A percentile compares a stretch with the other conserved stretches of the same genome.
phyloP scores from a whole-genome alignment of 2,329 filamentous ascomycete species.

The Cytospora paraplurivora region DNA sequence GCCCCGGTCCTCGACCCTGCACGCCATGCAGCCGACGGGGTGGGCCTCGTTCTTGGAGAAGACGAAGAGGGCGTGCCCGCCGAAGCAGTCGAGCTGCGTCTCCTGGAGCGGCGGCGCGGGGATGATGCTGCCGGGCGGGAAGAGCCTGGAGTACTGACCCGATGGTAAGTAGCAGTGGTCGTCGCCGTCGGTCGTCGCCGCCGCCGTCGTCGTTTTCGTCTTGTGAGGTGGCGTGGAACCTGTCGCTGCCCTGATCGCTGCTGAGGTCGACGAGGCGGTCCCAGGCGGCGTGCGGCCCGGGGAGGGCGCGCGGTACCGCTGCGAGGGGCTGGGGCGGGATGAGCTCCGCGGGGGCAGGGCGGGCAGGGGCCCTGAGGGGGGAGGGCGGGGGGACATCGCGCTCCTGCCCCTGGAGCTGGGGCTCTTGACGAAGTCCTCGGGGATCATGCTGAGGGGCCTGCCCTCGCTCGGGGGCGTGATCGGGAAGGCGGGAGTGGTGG shows the following conservation, averaged over 20 bases:
- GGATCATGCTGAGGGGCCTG: slow-evolving; percentile 25
- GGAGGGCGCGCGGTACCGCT: background rate
- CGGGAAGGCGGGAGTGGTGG: slow-evolving; percentile 49
- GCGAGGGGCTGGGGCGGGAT: slow-evolving; percentile 12
- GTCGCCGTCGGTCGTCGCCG: slow-evolving; percentile 21
- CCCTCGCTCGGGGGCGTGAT: slow-evolving; percentile 39
- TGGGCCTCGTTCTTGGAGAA: slow-evolving; percentile 51
- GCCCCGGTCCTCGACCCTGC: slow-evolving; percentile 48
- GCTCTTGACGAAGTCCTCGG: slow-evolving; percentile 21
- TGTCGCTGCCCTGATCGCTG: slow-evolving; percentile 3
- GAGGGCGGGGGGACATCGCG: slow-evolving; percentile 4
- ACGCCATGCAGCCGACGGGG: slow-evolving; percentile 57
- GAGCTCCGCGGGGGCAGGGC: slow-evolving; percentile 10
- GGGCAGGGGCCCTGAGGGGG: slow-evolving; percentile 15
- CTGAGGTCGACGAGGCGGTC: slow-evolving; percentile 2
- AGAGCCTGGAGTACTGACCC: slow-evolving; percentile 33
- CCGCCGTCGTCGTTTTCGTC: background rate
- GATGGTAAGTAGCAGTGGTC: slow-evolving; percentile 33
- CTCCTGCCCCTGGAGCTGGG: background rate
- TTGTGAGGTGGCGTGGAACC: slow-evolving; percentile 13
- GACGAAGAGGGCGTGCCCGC: slow-evolving; percentile 51
- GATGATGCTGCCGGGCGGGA: slow-evolving; percentile 43
- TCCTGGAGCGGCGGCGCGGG: slow-evolving; percentile 44
- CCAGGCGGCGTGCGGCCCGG: slow-evolving; percentile 4
- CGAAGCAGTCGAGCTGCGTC: slow-evolving; percentile 50